Percentiles rank a stretch among this genome's conserved stretches.
Evolutionary conservation across 768 basidiomycete genomes (phyloP).

Genomic region (Gloeostereum incarnatum): DNA sequence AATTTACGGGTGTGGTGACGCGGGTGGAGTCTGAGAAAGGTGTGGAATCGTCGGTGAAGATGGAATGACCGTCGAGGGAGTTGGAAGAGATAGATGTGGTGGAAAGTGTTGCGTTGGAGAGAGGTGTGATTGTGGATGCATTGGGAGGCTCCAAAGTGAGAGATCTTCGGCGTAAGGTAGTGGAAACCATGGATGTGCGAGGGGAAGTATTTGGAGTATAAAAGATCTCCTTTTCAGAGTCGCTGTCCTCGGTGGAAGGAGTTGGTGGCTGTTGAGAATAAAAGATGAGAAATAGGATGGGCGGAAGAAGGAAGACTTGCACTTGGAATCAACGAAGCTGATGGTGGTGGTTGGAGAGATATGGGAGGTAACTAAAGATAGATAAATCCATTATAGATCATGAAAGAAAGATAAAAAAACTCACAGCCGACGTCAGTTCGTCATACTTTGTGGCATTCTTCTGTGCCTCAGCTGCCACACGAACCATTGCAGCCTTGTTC

Average conservation of each 20-base stretch:
- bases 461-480: slow-evolving; percentile 33
- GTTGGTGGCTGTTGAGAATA: neutral
- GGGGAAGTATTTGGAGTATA: slow-evolving; percentile 57
- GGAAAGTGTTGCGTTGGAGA: slow-evolving; percentile 17
- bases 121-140: slow-evolving; percentile 12
- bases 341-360: no score
- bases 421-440: slow-evolving; percentile 8
- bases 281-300: neutral
- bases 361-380: no score
- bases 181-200: slow-evolving; percentile 34
- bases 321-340: no score
- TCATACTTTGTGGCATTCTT: slow-evolving; percentile 7
- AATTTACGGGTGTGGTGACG: slow-evolving; percentile 22
- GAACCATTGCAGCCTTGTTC: slow-evolving; percentile 39
- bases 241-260: slow-evolving; percentile 13
- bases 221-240: slow-evolving; percentile 40
- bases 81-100: slow-evolving; percentile 26
- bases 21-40: slow-evolving; percentile 26
- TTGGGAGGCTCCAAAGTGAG: slow-evolving; percentile 14
- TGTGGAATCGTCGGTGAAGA: slow-evolving; percentile 23
- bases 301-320: no score
- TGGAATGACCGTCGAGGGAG: slow-evolving; percentile 28
- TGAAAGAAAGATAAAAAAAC: slow-evolving; percentile 12
- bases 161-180: slow-evolving; percentile 15
- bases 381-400: slow-evolving; percentile 1